Base-by-base conservation (phyloP, 805 yeast species). In the Teunomyces kruisii region DNA sequence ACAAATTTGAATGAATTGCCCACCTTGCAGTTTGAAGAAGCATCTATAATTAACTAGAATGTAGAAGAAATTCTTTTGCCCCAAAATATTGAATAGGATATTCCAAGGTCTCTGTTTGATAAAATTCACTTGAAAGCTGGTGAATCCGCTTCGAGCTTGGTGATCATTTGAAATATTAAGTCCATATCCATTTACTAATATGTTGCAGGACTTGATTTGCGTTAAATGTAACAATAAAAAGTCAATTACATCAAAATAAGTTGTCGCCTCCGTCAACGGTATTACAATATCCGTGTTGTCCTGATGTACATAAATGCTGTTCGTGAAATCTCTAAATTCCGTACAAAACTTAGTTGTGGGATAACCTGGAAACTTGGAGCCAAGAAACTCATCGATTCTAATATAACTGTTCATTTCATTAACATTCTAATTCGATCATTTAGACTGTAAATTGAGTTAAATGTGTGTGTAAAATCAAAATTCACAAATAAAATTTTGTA, bases 71-170 rank as follows among this genome's bases (percentile, higher is more conserved):
- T 46, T 44, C 1, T 46, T 45, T 6, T 60, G 55, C 0, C 84
- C 84, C 1, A 80, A 49, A 1, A 61, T 26, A 2, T 45, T 47
- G 45, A 65, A 76, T 0, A 81, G 36, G 2, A 55, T 49, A 26
- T 68, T 68, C 81, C 87, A 82, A 2, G 57, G 49, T 3, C 64
- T 52, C 3, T 67, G 56, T 46, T 79, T 80, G 14, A 84, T 49
- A 1, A 58, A 43, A 13, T 68, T 62, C 2, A 70, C 68, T 17
- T 62, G 61, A n/a, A 72, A 61, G 48, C 57, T 62, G 2, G 56
- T 55, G 19, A 19, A 35, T 6, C 28, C 38, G 13, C 9, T 35
- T 35, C 22, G 38, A 12, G 22, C 38, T 7, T 10, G 17, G 12
- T 22, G 38, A n/a, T 35, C 38, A 13, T 19, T 35, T 13, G 28